phyloP scores from a whole-genome alignment of 129 eudicot species.

The Rutidosis leptorrhynchoides region DNA sequence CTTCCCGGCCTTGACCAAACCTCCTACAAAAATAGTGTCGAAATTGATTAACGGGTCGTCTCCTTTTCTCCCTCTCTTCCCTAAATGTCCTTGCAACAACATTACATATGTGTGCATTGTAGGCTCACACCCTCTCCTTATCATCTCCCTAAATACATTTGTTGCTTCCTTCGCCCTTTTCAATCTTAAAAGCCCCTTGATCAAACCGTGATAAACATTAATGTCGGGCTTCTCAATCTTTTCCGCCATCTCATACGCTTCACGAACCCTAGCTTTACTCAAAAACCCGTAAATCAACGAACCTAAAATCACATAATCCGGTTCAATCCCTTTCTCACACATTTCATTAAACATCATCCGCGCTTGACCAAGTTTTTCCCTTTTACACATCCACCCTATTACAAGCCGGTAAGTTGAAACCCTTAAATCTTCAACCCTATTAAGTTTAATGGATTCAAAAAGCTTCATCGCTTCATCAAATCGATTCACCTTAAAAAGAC shows the following conservation, averaged over 20 bases:
- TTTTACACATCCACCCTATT: conserved; percentile 72
- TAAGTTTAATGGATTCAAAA: conserved; percentile 54
- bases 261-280: conserved; percentile 56
- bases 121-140: conserved; percentile 86
- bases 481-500: conserved; percentile 54
- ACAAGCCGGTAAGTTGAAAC: conserved; percentile 57
- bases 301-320: conserved; percentile 47
- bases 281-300: conserved; percentile 57
- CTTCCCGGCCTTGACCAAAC: conserved; percentile 76
- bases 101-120: conserved; percentile 89
- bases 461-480: conserved; percentile 63
- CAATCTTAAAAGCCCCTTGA: conserved; percentile 69
- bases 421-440: conserved; percentile 46
- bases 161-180: conserved; percentile 75
- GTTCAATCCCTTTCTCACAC: conserved; percentile 53
- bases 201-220: conserved; percentile 63
- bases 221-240: conserved; percentile 53
- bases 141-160: conserved; percentile 85
- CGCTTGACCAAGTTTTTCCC: conserved; percentile 58
- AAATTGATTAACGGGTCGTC: conserved; percentile 75
- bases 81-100: conserved; percentile 89
- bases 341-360: conserved; percentile 58
- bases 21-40: conserved; percentile 84
- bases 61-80: conserved; percentile 81
- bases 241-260: conserved; percentile 54